Evolutionary conservation across 495 filamentous ascomycete genomes (phyloP), one percentile per base, ranked within the genome.

Genomic region (Chaetomium cochliodes): DNA sequence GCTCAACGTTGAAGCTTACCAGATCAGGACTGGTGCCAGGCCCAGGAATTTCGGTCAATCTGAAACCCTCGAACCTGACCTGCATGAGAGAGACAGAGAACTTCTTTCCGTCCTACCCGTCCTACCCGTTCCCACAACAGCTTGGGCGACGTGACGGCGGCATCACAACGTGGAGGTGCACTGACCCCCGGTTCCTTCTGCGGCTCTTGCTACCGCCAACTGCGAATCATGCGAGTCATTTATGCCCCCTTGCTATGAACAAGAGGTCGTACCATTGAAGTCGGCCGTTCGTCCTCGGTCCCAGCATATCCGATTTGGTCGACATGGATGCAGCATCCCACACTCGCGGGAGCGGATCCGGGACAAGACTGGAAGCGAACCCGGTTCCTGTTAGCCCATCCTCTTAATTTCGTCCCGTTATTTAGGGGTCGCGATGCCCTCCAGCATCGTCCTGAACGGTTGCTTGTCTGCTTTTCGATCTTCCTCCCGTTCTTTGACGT

Each of bases 361-460:
- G 41, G 22, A 52, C 22, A 58, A 47, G 37, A 23, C 47, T 60
- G 37, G 50, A 58, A 61, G 53, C 54, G 53, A 65, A 46, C 55
- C 55, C 46, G 54, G 62, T 53, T 53, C 22, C 20, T 50, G 13
- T 62, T 61, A 65, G 50, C 39, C 33, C 59, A 63, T 67, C 66
- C 69, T 65, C 44, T 47, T 58, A 68, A 70, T 72, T 63, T 72
- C 70, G 68, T 54, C 67, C 60, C 62, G 55, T 65, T 72, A 68
- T 65, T 69, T 64, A 22, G 42, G 39, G 23, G 49, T 23, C 37
- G 16, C 57, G 30, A 53, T 60, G 20, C 16, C 44, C 23, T 56
- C 6, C 52, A 57, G 42, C 26, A 26, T n/a, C 42, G 5, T 30
- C 51, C 62, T 1, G 1, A 7, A 23, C 16, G 12, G 20, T 12